Percentiles rank a stretch among this genome's conserved stretches.
These are phyloP conservation scores for Fraxinus angustifolia DNA, from an alignment of 305 asterid species.

Conservation along the genomic window DNA sequence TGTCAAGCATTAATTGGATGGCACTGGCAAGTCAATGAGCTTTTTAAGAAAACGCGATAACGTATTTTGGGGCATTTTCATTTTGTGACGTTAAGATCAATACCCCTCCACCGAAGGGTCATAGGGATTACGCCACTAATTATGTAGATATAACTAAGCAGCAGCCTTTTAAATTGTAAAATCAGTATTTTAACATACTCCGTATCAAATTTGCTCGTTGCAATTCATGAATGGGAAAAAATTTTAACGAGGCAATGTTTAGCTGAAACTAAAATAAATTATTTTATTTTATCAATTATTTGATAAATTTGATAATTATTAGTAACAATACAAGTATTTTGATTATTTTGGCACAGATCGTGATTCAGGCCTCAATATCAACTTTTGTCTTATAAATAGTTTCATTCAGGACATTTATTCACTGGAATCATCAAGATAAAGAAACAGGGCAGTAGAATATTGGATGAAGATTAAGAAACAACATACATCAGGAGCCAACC, in stretches of 20 bases:
- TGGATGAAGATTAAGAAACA: constrained; percentile 10
- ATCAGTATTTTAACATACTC: neutral
- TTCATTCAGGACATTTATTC: neutral
- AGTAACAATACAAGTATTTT: neutral
- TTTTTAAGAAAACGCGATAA: neutral
- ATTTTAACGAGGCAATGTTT: neutral
- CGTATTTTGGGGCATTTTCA: neutral
- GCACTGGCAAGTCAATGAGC: neutral
- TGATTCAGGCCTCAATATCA: neutral
- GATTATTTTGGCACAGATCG: neutral
- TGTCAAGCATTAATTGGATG: neutral
- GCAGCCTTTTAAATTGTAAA: neutral
- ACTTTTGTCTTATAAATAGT: neutral
- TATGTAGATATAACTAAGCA: neutral
- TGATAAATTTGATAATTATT: neutral
- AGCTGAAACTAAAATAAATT: neutral
- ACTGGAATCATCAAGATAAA: constrained; percentile 8
- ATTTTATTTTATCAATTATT: neutral
- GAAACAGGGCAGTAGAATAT: neutral
- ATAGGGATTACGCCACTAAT: neutral
- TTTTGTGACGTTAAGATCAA: neutral
- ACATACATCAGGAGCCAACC: constrained; percentile 87
- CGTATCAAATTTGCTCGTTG: neutral
- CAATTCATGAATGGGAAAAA: neutral
- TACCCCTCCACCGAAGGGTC: neutral